Evolutionary conservation across 169 alveolate genomes (phyloP), one percentile per base, ranked within the genome.

Genomic region (Plasmodium relictum): DNA sequence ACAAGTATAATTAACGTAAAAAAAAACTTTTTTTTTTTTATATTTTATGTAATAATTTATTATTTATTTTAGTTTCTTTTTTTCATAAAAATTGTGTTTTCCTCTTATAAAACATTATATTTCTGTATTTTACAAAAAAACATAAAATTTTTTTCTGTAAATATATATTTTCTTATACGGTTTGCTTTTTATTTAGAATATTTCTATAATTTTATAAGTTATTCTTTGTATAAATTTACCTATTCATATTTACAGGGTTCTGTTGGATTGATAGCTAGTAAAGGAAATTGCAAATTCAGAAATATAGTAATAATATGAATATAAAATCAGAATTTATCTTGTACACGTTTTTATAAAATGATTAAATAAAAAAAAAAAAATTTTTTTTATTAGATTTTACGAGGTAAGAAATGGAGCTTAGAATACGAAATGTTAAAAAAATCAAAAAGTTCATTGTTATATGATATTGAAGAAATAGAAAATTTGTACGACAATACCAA

Each of bases 261-360:
- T 14, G 76, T 83, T 37, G 91, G 91, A 12, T 45, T 83, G 14
- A 45, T 83, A 31, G 91, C 91, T 18, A 83, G 58, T 39, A 56
- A 62, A 48, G 91, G 91, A 72, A 69, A 70, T 26, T 83, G 91
- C 74, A 83, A 83, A 83, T 83, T 83, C 62, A 68, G 91, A 52
- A 83, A 83, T 61, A 69, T 83, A 14, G 91, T 83, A 83, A 83
- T 59, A 48, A 4, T 42, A 24, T 6, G n/a, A 37, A 0, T 14
- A 24, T 6, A 41, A 56, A 7, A 8, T 56, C 0, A 22, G 2
- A n/a, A 56, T 56, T 31, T 69, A 9, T 22, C 12, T 16, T 39
- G 22, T 69, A 3, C 20, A 10, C 5, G 12, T 48, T 48, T 61
- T 12, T 61, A 7, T 61, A 54, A 12, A 18, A 24, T 54, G 20